These are phyloP conservation scores for Ophiocordyceps robertsii DNA, from an alignment of 2,329 filamentous ascomycete species.

Conservation along the genomic window DNA sequence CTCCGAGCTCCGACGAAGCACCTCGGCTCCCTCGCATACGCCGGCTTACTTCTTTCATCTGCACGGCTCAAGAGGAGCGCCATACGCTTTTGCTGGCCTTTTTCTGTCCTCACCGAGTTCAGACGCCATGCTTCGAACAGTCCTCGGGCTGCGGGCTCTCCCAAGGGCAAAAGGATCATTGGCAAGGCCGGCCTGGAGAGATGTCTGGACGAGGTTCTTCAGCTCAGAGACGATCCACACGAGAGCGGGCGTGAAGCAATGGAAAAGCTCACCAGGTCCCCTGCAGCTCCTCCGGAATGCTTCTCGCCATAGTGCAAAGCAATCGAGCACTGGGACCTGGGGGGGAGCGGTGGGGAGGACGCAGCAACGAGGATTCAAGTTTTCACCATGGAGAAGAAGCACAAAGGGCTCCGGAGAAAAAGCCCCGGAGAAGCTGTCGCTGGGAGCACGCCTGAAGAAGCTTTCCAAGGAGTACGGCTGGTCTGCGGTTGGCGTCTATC, in stretches of 20 bases:
- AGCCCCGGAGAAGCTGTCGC: slow-evolving; percentile 24
- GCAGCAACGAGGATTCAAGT: slow-evolving; percentile 15
- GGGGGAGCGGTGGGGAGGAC: slow-evolving; percentile 9
- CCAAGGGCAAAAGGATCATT: slow-evolving; percentile 7
- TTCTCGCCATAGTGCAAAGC: slow-evolving; percentile 2
- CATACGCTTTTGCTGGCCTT: not conserved
- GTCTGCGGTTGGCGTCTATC: slow-evolving; percentile 84
- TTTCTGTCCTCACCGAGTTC: not conserved
- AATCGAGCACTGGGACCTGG: not conserved
- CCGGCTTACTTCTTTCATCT: not conserved
- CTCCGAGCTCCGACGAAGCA: too few relatives aligned
- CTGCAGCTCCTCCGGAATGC: not conserved
- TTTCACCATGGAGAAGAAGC: slow-evolving; percentile 18
- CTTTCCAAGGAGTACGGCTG: slow-evolving; percentile 89
- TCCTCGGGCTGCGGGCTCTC: slow-evolving; percentile 10
- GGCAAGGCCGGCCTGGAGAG: slow-evolving; percentile 9
- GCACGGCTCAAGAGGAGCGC: not conserved
- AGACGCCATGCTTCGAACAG: slow-evolving; percentile 13
- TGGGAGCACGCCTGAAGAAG: slow-evolving; percentile 65
- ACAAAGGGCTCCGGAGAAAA: slow-evolving; percentile 7
- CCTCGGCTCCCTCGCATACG: too few relatives aligned
- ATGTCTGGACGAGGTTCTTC: slow-evolving; percentile 11
- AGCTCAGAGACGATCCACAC: slow-evolving; percentile 11
- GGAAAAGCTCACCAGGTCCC: not conserved
- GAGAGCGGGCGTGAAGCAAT: slow-evolving; percentile 1